A percentile compares a stretch with the other conserved stretches of the same genome.
These are phyloP conservation scores for Ophiostoma quercus DNA, from an alignment of 2,329 filamentous ascomycete species.

Conservation along the genomic window DNA sequence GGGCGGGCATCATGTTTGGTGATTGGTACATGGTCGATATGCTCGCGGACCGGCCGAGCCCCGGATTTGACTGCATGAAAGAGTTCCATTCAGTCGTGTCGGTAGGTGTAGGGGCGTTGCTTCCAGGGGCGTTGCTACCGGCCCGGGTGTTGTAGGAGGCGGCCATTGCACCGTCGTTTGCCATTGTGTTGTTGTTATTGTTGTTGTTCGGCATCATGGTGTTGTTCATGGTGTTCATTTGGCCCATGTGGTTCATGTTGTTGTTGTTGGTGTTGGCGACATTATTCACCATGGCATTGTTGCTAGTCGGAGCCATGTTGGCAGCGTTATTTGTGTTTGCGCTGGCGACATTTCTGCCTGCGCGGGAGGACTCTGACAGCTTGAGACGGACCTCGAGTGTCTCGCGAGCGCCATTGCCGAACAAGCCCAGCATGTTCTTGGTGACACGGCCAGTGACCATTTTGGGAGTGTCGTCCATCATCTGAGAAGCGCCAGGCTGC, in stretches of 20 bases:
- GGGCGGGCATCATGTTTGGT: constrained; percentile 34
- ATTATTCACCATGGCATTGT: background rate
- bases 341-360: constrained; percentile 27
- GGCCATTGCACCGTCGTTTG: background rate
- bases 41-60: constrained; percentile 39
- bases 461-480: constrained; percentile 46
- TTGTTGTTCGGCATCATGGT: background rate
- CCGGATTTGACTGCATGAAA: constrained; percentile 67
- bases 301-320: background rate
- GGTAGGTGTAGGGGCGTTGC: constrained; percentile 43
- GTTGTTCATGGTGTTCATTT: constrained; percentile 7
- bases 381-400: constrained; percentile 90
- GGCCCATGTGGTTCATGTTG: background rate
- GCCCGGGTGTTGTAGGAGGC: constrained; percentile 23
- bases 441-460: constrained; percentile 86
- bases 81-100: constrained; percentile 74
- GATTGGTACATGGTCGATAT: constrained; percentile 32
- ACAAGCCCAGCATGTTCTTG: constrained; percentile 77
- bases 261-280: background rate
- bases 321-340: constrained; percentile 25
- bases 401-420: constrained; percentile 76
- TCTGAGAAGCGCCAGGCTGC: constrained; percentile 34
- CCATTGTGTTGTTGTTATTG: background rate
- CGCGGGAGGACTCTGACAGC: constrained; percentile 69
- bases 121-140: constrained; percentile 31